Evolutionary conservation across 352 stramenopile species (phyloP).

Genomic region (Pilasporangium apinafurcum): DNA sequence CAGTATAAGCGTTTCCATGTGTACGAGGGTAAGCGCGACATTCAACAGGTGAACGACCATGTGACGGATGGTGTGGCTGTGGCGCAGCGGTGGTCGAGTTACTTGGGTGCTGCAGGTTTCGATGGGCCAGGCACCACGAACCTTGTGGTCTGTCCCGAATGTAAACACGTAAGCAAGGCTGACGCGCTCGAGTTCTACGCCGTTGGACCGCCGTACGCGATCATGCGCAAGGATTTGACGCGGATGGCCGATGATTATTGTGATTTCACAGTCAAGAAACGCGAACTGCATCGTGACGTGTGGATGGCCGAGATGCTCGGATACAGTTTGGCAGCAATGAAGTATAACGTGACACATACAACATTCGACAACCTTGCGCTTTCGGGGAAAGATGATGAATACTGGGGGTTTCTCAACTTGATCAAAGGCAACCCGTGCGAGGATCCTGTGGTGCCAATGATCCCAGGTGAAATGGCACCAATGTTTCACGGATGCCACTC

Average conservation of each 20-base stretch:
- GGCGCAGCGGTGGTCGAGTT: slow-evolving; percentile 42
- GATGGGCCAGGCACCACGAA: slow-evolving; percentile 21
- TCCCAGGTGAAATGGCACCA: slow-evolving; percentile 35
- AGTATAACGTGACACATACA: slow-evolving; percentile 64
- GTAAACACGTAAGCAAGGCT: slow-evolving; percentile 21
- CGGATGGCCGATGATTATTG: slow-evolving; percentile 60
- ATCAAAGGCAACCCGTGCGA: slow-evolving; percentile 60
- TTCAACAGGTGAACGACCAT: slow-evolving; percentile 24
- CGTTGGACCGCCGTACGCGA: slow-evolving; percentile 48
- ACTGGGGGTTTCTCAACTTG: slow-evolving; percentile 47
- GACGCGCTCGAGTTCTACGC: slow-evolving; percentile 48
- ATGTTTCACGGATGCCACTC: slow-evolving; percentile 37
- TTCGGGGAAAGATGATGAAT: slow-evolving; percentile 45
- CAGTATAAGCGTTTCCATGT: slow-evolving; percentile 83
- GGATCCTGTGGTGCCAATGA: slow-evolving; percentile 26
- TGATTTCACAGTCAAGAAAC: slow-evolving; percentile 45
- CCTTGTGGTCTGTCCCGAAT: slow-evolving; percentile 45
- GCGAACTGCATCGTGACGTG: slow-evolving; percentile 24
- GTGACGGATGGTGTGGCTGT: slow-evolving; percentile 40
- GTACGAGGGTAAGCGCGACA: slow-evolving; percentile 43
- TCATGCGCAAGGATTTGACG: slow-evolving; percentile 46
- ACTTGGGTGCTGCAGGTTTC: slow-evolving; percentile 23
- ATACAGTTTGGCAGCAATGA: slow-evolving; percentile 50
- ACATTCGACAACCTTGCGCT: slow-evolving; percentile 72
- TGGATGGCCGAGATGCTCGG: slow-evolving; percentile 50